Conservation (phyloP, 2,329 filamentous ascomycete species). For the Beauveria scarabaeidicola region DNA sequence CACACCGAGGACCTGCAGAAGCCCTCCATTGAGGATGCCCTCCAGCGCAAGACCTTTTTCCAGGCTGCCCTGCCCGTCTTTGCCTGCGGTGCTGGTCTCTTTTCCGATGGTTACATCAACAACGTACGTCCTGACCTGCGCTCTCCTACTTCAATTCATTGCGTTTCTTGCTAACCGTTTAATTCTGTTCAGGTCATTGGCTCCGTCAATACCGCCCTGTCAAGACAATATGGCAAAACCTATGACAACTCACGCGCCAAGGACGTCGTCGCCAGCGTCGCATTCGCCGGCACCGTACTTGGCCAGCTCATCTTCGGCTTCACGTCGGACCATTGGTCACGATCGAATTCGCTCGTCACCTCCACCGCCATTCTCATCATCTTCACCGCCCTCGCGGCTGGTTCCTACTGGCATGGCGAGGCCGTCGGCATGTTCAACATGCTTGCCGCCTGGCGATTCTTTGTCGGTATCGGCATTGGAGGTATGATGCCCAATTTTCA, state of each 20-base stretch:
- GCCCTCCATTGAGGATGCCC: background rate
- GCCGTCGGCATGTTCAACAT: conserved; percentile 63
- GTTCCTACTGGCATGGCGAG: conserved; percentile 65
- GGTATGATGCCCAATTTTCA: conserved; percentile 28
- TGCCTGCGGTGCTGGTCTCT: conserved; percentile 81
- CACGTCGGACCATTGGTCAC: conserved; percentile 73
- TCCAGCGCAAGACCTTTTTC: conserved; percentile 11
- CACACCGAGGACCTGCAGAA: background rate
- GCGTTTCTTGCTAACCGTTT: background rate
- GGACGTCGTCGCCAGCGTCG: conserved; percentile 70
- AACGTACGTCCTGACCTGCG: conserved; percentile 43
- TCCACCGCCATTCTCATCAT: conserved; percentile 79
- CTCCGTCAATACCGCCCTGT: conserved; percentile 71
- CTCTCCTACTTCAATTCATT: background rate
- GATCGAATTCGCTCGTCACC: conserved; percentile 70
- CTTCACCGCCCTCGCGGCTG: conserved; percentile 73
- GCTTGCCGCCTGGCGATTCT: conserved; percentile 76
- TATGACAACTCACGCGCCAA: conserved; percentile 63
- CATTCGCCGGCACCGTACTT: conserved; percentile 78
- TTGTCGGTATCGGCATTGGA: conserved; percentile 73
- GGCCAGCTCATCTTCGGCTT: conserved; percentile 77
- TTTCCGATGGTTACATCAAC: conserved; percentile 88
- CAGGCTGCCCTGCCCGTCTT: conserved; percentile 54
- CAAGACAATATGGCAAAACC: conserved; percentile 55
- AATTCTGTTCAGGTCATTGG: conserved; percentile 62